A percentile compares a stretch with the other conserved stretches of the same genome.
These are phyloP conservation scores for Chamaenerion angustifolium DNA, from an alignment of 345 rosid species.

Conservation along the genomic window DNA sequence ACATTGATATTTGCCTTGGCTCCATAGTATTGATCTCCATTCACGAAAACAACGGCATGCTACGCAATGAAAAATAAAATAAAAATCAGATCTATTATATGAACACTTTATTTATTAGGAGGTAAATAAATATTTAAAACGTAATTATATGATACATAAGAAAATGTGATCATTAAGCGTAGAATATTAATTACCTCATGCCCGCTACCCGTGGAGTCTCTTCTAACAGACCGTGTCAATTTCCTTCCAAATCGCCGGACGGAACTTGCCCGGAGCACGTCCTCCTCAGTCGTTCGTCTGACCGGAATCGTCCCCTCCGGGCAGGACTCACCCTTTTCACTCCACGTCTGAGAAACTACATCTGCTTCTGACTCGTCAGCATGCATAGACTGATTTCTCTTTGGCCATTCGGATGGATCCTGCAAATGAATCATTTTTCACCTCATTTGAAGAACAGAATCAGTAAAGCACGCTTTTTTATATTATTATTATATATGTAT, in stretches of 20 bases:
- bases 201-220: conserved; percentile 80
- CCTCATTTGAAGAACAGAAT: conserved; percentile 3
- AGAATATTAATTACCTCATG: too few relatives aligned
- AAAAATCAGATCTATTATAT: neutral
- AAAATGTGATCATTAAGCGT: too few relatives aligned
- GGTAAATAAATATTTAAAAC: too few relatives aligned
- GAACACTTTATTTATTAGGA: too few relatives aligned
- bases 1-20: conserved; percentile 90
- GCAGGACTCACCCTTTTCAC: conserved; percentile 62
- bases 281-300: conserved; percentile 58
- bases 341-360: conserved; percentile 65
- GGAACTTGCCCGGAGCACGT: conserved; percentile 62
- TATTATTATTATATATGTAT: too few relatives aligned
- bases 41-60: conserved; percentile 96
- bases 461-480: neutral
- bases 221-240: conserved; percentile 46
- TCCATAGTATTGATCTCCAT: conserved; percentile 80
- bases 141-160: too few relatives aligned
- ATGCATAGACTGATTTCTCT: conserved; percentile 26
- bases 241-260: conserved; percentile 60
- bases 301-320: conserved; percentile 84
- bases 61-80: conserved; percentile 15
- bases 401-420: conserved; percentile 61
- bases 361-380: conserved; percentile 1
- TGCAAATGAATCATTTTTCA: conserved; percentile 17